These are phyloP conservation scores for Polyporus arcularius DNA, from an alignment of 768 basidiomycete species.

Conservation along the genomic window DNA sequence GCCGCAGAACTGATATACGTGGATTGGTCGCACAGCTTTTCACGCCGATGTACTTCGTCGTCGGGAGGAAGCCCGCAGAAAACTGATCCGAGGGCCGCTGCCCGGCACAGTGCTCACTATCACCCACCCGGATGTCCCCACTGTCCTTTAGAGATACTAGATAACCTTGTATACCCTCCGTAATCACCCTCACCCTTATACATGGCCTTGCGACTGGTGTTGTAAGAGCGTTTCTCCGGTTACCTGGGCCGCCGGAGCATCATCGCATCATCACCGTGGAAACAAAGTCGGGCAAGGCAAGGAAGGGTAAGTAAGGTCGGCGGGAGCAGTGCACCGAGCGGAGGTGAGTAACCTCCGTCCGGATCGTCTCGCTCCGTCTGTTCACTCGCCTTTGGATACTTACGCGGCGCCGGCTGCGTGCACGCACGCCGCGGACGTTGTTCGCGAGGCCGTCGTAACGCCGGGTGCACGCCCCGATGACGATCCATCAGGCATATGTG, in stretches of 20 bases:
- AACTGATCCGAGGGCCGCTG: slow-evolving; percentile 12
- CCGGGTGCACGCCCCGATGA: no score
- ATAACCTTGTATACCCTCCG: slow-evolving; percentile 14
- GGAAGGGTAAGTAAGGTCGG: not conserved
- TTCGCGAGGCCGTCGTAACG: no score
- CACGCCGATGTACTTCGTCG: slow-evolving; percentile 82
- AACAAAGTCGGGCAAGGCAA: not conserved
- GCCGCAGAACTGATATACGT: not conserved
- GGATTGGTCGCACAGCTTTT: slow-evolving; percentile 57
- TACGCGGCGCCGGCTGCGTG: no score
- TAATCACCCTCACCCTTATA: slow-evolving; percentile 10
- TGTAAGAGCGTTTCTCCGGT: not conserved
- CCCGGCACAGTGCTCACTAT: not conserved
- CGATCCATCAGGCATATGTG: no score
- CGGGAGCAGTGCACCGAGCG: not conserved
- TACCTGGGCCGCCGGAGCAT: not conserved
- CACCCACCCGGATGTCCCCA: not conserved
- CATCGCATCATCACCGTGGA: no score
- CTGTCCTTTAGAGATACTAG: slow-evolving; percentile 3
- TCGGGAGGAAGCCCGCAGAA: slow-evolving; percentile 35
- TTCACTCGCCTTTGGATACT: not conserved
- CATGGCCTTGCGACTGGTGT: not conserved
- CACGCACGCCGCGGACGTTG: no score
- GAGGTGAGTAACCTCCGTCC: not conserved
- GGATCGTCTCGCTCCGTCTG: not conserved